Evolutionary conservation across 2,329 filamentous ascomycete genomes (phyloP).

Genomic region (Fusarium praegraminearum): DNA sequence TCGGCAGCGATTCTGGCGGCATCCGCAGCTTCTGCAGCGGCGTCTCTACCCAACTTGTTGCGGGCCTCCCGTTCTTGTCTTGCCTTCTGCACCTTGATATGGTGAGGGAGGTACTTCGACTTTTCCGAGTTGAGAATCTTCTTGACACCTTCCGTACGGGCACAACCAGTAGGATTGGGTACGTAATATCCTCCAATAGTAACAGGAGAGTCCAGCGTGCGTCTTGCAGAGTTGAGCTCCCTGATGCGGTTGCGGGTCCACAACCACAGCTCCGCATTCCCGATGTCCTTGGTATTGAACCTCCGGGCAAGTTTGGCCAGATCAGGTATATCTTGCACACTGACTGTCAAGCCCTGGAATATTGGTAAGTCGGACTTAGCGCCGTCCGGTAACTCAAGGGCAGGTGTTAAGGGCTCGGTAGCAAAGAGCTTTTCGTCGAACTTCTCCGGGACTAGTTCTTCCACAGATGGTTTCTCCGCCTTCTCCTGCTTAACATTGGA

Average conservation of each 20-base stretch:
- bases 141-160: slow-evolving; percentile 91
- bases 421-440: slow-evolving; percentile 63
- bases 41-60: slow-evolving; percentile 75
- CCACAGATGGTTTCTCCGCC: slow-evolving; percentile 42
- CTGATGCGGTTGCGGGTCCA: slow-evolving; percentile 68
- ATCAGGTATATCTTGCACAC: slow-evolving; percentile 62
- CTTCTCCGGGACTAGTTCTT: slow-evolving; percentile 55
- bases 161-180: slow-evolving; percentile 84
- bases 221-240: slow-evolving; percentile 62
- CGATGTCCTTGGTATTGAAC: slow-evolving; percentile 59
- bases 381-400: slow-evolving; percentile 59
- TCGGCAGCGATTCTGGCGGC: slow-evolving; percentile 80
- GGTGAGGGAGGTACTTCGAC: slow-evolving; percentile 96
- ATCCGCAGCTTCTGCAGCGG: slow-evolving; percentile 74
- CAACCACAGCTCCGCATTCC: slow-evolving; percentile 66
- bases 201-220: slow-evolving; percentile 51
- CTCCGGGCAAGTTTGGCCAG: slow-evolving; percentile 62
- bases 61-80: slow-evolving; percentile 90
- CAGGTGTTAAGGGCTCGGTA: slow-evolving; percentile 58
- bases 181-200: slow-evolving; percentile 79
- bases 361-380: slow-evolving; percentile 61
- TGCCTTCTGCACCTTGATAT: slow-evolving; percentile 93
- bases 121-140: slow-evolving; percentile 98
- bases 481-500: slow-evolving; percentile 31
- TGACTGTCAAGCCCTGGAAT: slow-evolving; percentile 59